phyloP scores from a whole-genome alignment of 176 grass and related monocot species.

The Puccinellia tenuiflora region DNA sequence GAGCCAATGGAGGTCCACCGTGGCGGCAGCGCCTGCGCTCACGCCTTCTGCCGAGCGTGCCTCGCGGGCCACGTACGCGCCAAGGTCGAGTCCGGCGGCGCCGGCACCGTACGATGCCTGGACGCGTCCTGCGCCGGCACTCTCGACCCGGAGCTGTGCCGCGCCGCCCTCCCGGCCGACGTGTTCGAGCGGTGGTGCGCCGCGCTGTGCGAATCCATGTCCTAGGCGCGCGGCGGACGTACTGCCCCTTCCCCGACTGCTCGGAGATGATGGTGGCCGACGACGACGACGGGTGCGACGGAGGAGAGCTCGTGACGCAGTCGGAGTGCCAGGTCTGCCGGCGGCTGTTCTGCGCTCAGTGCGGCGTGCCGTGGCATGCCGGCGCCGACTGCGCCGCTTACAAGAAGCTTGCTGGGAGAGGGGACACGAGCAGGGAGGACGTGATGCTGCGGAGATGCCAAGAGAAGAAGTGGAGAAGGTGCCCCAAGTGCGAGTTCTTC shows the following conservation, averaged over 20 bases:
- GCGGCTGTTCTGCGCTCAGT: constrained; percentile 52
- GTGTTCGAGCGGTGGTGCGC: constrained; percentile 52
- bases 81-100: constrained; percentile 38
- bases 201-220: constrained; percentile 40
- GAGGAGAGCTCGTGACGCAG: constrained; percentile 38
- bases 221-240: constrained; percentile 24
- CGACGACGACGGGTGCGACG: constrained; percentile 5
- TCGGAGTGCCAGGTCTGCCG: constrained; percentile 57
- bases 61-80: constrained; percentile 42
- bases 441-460: constrained; percentile 48
- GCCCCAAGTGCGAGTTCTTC: constrained; percentile 58
- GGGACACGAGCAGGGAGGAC: constrained; percentile 47
- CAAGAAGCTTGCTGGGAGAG: not conserved
- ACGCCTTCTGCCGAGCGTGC: constrained; percentile 56
- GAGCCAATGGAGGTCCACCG: constrained; percentile 32
- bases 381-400: constrained; percentile 42
- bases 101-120: constrained; percentile 30
- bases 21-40: constrained; percentile 27
- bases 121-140: constrained; percentile 30
- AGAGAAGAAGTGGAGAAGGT: constrained; percentile 54
- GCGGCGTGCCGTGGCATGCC: constrained; percentile 57
- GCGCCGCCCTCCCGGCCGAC: not conserved
- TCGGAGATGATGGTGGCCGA: constrained; percentile 57
- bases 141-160: constrained; percentile 35
- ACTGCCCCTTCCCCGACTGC: constrained; percentile 69